A percentile compares a stretch with the other conserved stretches of the same genome.
phyloP scores from a whole-genome alignment of 345 rosid genomes.

The Citrus australasica region DNA sequence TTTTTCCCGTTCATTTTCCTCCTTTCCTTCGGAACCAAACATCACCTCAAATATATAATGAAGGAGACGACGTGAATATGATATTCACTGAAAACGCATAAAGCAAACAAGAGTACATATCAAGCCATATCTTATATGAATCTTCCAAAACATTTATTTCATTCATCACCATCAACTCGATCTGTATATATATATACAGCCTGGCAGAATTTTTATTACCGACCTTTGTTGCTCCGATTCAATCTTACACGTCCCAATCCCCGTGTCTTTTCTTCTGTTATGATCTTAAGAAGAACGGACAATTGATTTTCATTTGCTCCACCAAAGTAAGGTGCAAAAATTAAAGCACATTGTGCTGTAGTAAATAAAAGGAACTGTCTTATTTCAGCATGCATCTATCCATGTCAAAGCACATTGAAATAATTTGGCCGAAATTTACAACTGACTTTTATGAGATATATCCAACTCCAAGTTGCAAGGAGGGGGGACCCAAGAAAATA shows the following conservation, averaged over 20 bases:
- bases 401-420: neutral
- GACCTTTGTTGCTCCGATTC: neutral
- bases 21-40: no score
- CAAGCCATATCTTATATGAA: constrained; percentile 4
- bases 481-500: constrained; percentile 19
- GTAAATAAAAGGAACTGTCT: neutral
- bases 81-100: constrained; percentile 3
- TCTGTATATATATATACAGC: neutral
- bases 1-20: rapidly evolving
- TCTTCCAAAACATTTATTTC: neutral
- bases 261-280: neutral
- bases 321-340: neutral
- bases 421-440: neutral
- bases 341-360: neutral
- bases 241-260: neutral
- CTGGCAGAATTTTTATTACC: neutral
- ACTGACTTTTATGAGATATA: neutral
- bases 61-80: neutral
- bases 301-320: neutral
- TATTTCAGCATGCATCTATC: neutral
- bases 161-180: no score
- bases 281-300: neutral
- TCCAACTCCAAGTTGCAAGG: constrained; percentile 22
- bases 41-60: no score
- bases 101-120: constrained; percentile 13